phyloP scores from a whole-genome alignment of 768 basidiomycete species.

The Baorangia bicolor region DNA sequence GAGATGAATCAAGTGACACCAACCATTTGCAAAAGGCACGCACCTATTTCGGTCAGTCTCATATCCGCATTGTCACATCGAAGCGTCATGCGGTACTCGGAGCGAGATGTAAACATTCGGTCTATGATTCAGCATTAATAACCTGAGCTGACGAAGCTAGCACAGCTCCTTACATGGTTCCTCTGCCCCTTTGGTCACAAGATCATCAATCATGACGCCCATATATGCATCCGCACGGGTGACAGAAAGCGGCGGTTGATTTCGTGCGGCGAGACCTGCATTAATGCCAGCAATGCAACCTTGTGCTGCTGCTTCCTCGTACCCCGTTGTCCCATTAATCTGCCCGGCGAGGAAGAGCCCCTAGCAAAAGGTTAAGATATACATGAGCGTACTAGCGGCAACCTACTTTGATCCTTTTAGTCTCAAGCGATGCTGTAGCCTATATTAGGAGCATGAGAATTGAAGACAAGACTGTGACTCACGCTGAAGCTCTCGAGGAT shows the following conservation, averaged over 20 bases:
- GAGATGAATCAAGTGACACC: not conserved
- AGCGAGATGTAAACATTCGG: conserved; percentile 91
- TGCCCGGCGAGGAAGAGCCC: conserved; percentile 89
- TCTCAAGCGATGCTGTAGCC: conserved; percentile 71
- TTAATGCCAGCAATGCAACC: conserved; percentile 88
- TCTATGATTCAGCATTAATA: conserved; percentile 43
- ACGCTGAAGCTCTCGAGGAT: conserved; percentile 79
- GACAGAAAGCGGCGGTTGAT: conserved; percentile 56
- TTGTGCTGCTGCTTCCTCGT: conserved; percentile 92
- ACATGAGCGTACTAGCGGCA: not conserved
- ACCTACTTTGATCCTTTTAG: conserved; percentile 71
- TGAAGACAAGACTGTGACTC: conserved; percentile 28
- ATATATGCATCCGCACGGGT: conserved; percentile 84
- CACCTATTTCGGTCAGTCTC: conserved; percentile 76
- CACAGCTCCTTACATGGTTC: conserved; percentile 67
- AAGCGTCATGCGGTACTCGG: conserved; percentile 86
- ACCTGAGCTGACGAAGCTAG: not conserved
- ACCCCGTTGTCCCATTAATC: conserved; percentile 92
- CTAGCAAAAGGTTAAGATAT: conserved; percentile 29
- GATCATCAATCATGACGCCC: conserved; percentile 92
- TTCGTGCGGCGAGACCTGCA: conserved; percentile 68
- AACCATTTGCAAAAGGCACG: conserved; percentile 3
- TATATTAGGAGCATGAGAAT: not conserved
- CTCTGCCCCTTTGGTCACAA: conserved; percentile 84
- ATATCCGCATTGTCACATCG: conserved; percentile 88